phyloP scores from a whole-genome alignment of 352 stramenopile species.

The Phytophthora syringae region DNA sequence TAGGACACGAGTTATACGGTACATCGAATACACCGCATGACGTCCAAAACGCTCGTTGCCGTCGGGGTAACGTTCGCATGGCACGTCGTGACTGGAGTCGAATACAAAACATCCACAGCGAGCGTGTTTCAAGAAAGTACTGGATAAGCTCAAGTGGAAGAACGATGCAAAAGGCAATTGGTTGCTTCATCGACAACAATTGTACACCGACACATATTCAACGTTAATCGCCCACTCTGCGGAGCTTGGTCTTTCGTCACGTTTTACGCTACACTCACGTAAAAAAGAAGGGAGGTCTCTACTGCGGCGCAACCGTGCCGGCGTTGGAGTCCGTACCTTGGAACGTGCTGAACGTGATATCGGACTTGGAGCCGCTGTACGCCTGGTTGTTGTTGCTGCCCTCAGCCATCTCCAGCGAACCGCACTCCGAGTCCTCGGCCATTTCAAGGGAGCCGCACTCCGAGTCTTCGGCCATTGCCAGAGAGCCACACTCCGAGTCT shows the following conservation, averaged over 20 bases:
- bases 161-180: too few species aligned
- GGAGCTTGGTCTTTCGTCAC: slow-evolving; percentile 40
- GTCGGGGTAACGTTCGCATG: too few species aligned
- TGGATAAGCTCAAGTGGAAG: too few species aligned
- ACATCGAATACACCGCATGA: too few species aligned
- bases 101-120: too few species aligned
- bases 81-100: too few species aligned
- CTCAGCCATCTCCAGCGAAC: slow-evolving; percentile 30
- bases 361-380: slow-evolving; percentile 34
- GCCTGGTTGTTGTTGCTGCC: slow-evolving; percentile 19
- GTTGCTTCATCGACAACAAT: too few species aligned
- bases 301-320: slow-evolving; percentile 34
- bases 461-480: slow-evolving; percentile 12
- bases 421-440: slow-evolving; percentile 18
- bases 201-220: slow-evolving; percentile 37
- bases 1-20: too few species aligned
- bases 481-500: slow-evolving; percentile 14
- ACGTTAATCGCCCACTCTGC: slow-evolving; percentile 33
- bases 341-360: slow-evolving; percentile 45
- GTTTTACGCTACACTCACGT: slow-evolving; percentile 44
- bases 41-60: too few species aligned
- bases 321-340: slow-evolving; percentile 15
- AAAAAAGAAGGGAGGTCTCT: slow-evolving; percentile 28
- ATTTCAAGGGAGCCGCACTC: slow-evolving; percentile 34
- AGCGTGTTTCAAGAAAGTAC: too few species aligned